Evolutionary conservation across 345 rosid species (phyloP), one percentile per base, ranked within the genome.

Genomic region (Euphorbia lathyris): DNA sequence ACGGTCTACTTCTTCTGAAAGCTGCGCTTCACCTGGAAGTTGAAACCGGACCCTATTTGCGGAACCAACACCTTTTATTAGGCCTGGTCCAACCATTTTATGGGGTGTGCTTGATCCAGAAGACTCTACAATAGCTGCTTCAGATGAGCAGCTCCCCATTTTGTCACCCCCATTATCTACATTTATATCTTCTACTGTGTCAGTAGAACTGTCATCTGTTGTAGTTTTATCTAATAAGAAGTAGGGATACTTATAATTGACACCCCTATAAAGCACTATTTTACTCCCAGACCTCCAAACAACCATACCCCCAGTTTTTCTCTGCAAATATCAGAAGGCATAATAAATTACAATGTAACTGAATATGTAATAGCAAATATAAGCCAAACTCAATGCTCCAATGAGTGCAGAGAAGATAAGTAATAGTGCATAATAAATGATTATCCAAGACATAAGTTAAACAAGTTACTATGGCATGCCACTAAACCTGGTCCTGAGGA

Each of bases 231-330:
- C 87, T 61, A 86, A 66, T 19, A 72, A 68, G 76, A 94, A 94
- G 76, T 94, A 94, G 17, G 98, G 97, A 78, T 88, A 91, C 73
- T 78, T 85, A 72, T 94, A 94, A 72, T 91, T 77, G 6, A 72
- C 79, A 7, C 98, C 98, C 68, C 97, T 90, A 66, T 91, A 91
- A 79, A 94, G 79, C 66, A 90, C 76, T 72, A 94, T 83, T 73
- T 87, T 91, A 81, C 88, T 79, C 76, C 98, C 98, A n/a, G 92
- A 81, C 77, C 98, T 85, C 98, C 97, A 91, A 66, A 94, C 86
- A 48, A 91, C 98, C 80, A 91, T 62, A 32, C 97, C 98, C 65
- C 98, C 96, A n/a, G 97, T 94, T 82, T 88, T 94, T 36, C 86
- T 87, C 97, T 91, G 87, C 70, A 72, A 76, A 69, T 27, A 36